Conservation (phyloP, 352 stramenopile genomes). For the Pythium brassicae region DNA sequence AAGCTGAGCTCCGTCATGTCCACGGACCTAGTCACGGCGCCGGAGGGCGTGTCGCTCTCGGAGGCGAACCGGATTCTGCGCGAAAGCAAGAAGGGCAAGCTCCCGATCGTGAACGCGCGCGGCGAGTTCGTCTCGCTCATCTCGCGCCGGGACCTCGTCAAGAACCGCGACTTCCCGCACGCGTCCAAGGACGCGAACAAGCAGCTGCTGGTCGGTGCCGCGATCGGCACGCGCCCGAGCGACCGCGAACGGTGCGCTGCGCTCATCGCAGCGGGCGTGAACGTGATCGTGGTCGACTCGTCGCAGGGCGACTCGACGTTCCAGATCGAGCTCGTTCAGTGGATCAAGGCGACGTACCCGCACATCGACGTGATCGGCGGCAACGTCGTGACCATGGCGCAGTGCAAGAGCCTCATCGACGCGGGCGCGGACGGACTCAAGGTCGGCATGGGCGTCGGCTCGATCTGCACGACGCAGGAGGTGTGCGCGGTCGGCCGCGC, state of each 20-base stretch:
- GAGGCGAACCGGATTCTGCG: conserved; percentile 98
- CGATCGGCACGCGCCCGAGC: conserved; percentile 97
- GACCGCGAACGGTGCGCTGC: conserved; percentile 93
- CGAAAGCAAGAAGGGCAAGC: conserved; percentile 99
- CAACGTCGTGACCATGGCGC: conserved; percentile 98
- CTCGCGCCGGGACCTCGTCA: conserved; percentile 97
- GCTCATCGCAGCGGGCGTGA: conserved; percentile 94
- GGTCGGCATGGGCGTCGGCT: conserved; percentile 99
- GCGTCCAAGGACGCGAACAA: conserved; percentile 98
- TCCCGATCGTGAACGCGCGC: conserved; percentile 98
- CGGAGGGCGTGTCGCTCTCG: conserved; percentile 92
- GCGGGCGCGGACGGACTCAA: conserved; percentile 98
- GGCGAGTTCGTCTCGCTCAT: conserved; percentile 98
- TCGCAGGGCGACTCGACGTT: conserved; percentile 98
- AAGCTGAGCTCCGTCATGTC: conserved; percentile 88
- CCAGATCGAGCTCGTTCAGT: conserved; percentile 88
- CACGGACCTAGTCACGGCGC: conserved; percentile 89
- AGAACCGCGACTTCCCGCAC: conserved; percentile 97
- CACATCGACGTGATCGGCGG: conserved; percentile 98
- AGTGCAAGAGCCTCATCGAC: conserved; percentile 98
- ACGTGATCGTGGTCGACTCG: conserved; percentile 99
- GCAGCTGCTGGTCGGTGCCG: conserved; percentile 96
- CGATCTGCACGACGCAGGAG: conserved; percentile 99
- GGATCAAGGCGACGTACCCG: conserved; percentile 96
- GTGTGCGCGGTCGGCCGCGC: conserved; percentile 97